Conservation (phyloP, 495 filamentous ascomycete species). For the Lasiosphaeria hispida region DNA sequence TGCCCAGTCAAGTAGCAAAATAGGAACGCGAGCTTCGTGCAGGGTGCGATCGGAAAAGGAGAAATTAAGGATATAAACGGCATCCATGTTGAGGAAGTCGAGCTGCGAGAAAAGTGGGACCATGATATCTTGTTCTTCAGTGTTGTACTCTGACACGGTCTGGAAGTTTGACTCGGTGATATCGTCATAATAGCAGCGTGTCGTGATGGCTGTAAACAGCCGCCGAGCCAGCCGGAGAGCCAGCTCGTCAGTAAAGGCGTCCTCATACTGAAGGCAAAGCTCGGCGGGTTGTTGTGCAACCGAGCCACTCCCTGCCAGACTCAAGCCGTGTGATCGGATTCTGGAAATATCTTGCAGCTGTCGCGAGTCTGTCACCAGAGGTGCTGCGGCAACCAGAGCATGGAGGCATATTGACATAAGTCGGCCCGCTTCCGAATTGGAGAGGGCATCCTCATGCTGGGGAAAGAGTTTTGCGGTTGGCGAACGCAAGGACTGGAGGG, state of each 20-base stretch:
- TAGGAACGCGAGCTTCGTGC: conserved; percentile 53
- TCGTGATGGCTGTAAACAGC: conserved; percentile 49
- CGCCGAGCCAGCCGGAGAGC: conserved; percentile 51
- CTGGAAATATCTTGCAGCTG: conserved; percentile 52
- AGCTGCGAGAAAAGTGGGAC: conserved; percentile 48
- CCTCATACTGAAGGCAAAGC: conserved; percentile 54
- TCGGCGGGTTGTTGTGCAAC: conserved; percentile 39
- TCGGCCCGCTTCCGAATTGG: conserved; percentile 46
- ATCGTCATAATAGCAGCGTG: conserved; percentile 46
- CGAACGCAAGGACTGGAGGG: conserved; percentile 46
- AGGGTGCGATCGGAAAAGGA: conserved; percentile 43
- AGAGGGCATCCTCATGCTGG: conserved; percentile 32
- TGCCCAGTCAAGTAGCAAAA: conserved; percentile 72
- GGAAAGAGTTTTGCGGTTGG: conserved; percentile 42
- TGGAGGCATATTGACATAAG: conserved; percentile 54
- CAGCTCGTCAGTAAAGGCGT: conserved; percentile 51
- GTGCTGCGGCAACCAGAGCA: conserved; percentile 51
- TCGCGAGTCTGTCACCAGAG: conserved; percentile 42
- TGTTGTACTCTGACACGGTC: conserved; percentile 15
- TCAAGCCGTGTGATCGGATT: conserved; percentile 47
- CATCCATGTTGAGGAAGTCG: conserved; percentile 42
- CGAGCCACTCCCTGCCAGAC: conserved; percentile 34
- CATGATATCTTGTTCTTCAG: conserved; percentile 42
- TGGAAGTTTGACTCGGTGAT: conserved; percentile 31
- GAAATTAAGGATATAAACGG: conserved; percentile 43